Percentiles rank a stretch among this genome's conserved stretches.
Evolutionary conservation across 768 basidiomycete species (phyloP).

Genomic region (Calvatia gigantea): DNA sequence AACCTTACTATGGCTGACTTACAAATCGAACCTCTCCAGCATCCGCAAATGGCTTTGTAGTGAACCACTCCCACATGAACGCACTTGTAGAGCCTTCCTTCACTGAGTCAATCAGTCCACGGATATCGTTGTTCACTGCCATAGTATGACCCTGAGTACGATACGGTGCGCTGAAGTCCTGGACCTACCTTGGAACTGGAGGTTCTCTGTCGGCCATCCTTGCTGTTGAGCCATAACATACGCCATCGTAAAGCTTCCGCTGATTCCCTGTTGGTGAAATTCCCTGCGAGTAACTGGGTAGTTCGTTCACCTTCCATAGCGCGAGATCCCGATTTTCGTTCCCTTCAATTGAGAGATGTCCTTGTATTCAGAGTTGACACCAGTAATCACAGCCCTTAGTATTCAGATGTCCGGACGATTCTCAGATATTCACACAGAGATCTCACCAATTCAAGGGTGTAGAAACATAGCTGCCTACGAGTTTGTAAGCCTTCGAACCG

Average conservation of each 20-base stretch:
- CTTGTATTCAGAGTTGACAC: conserved; percentile 67
- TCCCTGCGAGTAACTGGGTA: neutral
- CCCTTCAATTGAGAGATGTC: conserved; percentile 72
- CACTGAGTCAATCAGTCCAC: conserved; percentile 78
- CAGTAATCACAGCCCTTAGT: conserved; percentile 88
- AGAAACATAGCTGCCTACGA: conserved; percentile 88
- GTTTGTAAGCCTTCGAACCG: conserved; percentile 82
- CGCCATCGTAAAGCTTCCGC: conserved; percentile 94
- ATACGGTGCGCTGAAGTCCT: neutral
- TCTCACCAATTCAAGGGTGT: conserved; percentile 83
- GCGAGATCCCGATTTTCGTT: conserved; percentile 85
- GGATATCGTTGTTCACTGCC: conserved; percentile 78
- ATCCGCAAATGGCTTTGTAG: conserved; percentile 70
- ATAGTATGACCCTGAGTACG: neutral
- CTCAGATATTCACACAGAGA: neutral
- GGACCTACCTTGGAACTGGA: conserved; percentile 72
- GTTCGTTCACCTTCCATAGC: conserved; percentile 67
- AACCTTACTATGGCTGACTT: conserved; percentile 26
- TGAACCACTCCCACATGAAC: conserved; percentile 97
- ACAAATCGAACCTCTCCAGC: conserved; percentile 81
- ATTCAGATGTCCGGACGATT: neutral
- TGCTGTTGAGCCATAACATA: conserved; percentile 90
- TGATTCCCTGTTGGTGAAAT: conserved; percentile 20
- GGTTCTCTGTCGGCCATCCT: conserved; percentile 62
- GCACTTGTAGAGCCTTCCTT: conserved; percentile 86